These are phyloP conservation scores for Leishmania lainsoni DNA, from an alignment of 208 protist species.

Conservation along the genomic window DNA sequence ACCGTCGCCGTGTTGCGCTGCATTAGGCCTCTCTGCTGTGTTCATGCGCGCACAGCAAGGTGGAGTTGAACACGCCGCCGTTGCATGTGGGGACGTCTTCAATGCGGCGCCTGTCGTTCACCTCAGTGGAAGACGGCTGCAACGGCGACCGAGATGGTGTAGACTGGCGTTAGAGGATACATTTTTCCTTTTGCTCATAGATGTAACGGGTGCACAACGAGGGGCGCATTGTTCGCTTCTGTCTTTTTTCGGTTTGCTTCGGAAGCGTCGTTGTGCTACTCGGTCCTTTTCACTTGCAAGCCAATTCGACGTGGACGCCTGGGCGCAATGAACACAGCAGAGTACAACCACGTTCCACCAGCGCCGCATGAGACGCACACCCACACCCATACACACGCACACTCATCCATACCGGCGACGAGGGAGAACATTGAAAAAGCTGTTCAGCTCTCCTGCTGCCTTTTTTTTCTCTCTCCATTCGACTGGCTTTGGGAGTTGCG, in stretches of 20 bases:
- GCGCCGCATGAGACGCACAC: not conserved
- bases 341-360: no score
- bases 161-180: not conserved
- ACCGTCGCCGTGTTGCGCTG: constrained; percentile 4
- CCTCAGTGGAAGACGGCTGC: not conserved
- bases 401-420: not conserved
- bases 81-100: not conserved
- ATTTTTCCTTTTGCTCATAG: not conserved
- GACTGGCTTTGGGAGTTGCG: not conserved
- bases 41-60: not conserved
- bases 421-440: not conserved
- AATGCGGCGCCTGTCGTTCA: not conserved
- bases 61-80: no score
- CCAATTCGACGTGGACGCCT: not conserved
- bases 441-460: not conserved
- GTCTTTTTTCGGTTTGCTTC: not conserved
- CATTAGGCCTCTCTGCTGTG: not conserved
- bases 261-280: not conserved
- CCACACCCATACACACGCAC: no score
- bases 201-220: not conserved
- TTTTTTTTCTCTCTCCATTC: no score
- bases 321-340: not conserved
- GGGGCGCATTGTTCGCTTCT: not conserved
- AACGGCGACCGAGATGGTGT: not conserved
- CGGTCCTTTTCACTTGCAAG: not conserved